phyloP scores from a whole-genome alignment of 2,329 filamentous ascomycete species.

The Elsinoe australis region DNA sequence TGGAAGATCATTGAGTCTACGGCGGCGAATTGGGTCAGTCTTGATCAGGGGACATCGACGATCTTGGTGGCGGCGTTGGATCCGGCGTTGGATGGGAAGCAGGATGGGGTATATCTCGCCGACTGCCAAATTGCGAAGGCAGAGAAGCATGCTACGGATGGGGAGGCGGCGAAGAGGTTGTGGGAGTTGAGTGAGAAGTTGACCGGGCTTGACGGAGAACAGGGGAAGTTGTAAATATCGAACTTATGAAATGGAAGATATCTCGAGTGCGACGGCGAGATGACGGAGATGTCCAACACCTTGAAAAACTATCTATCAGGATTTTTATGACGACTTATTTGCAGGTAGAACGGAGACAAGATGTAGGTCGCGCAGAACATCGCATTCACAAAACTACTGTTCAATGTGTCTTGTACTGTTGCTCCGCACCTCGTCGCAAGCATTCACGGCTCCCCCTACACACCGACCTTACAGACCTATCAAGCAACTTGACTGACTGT shows the following conservation, averaged over 20 bases:
- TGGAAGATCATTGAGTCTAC: conserved; percentile 24
- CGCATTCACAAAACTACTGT: too few relatives aligned
- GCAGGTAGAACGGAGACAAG: too few relatives aligned
- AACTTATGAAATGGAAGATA: background rate
- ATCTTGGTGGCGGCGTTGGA: conserved; percentile 40
- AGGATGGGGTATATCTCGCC: conserved; percentile 25
- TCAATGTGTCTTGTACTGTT: too few relatives aligned
- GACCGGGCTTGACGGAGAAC: background rate
- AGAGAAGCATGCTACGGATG: conserved; percentile 31
- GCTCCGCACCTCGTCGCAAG: background rate
- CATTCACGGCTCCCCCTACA: background rate
- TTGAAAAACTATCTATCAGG: too few relatives aligned
- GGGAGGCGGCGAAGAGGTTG: conserved; percentile 33
- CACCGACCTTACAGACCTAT: background rate
- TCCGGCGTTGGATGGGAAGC: conserved; percentile 28
- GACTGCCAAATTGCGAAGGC: conserved; percentile 31
- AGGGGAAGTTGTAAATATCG: background rate
- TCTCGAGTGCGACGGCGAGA: background rate
- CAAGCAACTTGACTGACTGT: background rate
- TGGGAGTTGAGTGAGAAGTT: conserved; percentile 36
- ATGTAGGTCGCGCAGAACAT: too few relatives aligned
- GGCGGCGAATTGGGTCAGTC: conserved; percentile 30
- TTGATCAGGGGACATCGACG: conserved; percentile 39
- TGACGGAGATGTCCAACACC: too few relatives aligned
- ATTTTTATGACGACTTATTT: too few relatives aligned